Conservation (phyloP, 129 eudicot genomes). For the Glebionis coronaria region DNA sequence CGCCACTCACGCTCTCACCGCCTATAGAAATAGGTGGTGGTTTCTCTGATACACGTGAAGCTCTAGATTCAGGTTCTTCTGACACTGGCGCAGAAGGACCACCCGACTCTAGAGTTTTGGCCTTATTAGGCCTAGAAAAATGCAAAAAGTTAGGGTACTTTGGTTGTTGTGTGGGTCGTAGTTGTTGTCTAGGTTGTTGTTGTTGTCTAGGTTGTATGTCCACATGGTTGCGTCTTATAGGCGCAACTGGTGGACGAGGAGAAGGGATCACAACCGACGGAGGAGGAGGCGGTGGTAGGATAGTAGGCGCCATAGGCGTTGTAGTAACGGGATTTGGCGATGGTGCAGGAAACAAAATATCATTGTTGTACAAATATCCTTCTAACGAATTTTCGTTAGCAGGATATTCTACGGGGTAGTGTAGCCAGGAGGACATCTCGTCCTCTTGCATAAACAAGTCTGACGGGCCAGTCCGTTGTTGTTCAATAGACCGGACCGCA, state of each 20-base stretch:
- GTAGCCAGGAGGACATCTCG: slow-evolving; percentile 67
- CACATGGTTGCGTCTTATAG: background rate
- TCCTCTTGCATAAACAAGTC: slow-evolving; percentile 58
- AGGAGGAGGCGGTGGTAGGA: slow-evolving; percentile 17
- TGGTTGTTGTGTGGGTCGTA: background rate
- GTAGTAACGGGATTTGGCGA: slow-evolving; percentile 11
- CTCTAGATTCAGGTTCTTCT: slow-evolving; percentile 24
- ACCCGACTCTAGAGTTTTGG: slow-evolving; percentile 11
- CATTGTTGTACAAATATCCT: slow-evolving; percentile 38
- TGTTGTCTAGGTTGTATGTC: background rate
- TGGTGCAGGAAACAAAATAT: slow-evolving; percentile 35
- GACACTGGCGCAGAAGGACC: slow-evolving; percentile 26
- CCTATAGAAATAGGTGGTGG: background rate
- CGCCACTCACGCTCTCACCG: background rate
- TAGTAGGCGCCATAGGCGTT: background rate
- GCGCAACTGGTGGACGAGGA: slow-evolving; percentile 41
- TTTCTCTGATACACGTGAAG: slow-evolving; percentile 26
- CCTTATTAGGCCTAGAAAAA: slow-evolving; percentile 34
- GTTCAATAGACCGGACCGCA: slow-evolving; percentile 12
- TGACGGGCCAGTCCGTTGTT: slow-evolving; percentile 19
- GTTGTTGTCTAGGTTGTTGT: background rate
- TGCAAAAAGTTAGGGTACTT: slow-evolving; percentile 37
- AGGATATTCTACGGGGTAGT: slow-evolving; percentile 41
- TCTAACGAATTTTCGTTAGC: slow-evolving; percentile 44
- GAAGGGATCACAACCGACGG: slow-evolving; percentile 21